phyloP scores from a whole-genome alignment of 2,329 filamentous ascomycete species.

The Fusarium circinatum region DNA sequence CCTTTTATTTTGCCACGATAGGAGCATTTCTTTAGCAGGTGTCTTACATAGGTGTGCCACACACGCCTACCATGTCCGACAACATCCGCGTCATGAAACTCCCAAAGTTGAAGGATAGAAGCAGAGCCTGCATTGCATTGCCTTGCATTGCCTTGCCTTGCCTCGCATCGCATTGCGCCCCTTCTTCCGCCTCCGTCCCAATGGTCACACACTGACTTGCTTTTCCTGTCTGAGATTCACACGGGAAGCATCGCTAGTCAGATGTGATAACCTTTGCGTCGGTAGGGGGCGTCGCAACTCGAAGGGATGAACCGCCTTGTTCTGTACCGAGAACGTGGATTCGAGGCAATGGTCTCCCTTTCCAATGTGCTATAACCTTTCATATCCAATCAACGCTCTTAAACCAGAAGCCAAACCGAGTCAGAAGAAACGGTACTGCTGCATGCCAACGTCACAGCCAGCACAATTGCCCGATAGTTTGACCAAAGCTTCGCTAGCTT shows the following conservation, averaged over 20 bases:
- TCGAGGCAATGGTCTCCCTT: constrained; percentile 17
- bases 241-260: constrained; percentile 35
- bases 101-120: neutral
- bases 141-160: neutral
- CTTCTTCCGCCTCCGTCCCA: neutral
- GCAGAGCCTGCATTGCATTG: neutral
- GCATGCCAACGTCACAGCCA: constrained; percentile 21
- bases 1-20: constrained; percentile 26
- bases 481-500: constrained; percentile 29
- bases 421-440: constrained; percentile 13
- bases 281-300: constrained; percentile 15
- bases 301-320: constrained; percentile 7
- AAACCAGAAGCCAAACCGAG: neutral
- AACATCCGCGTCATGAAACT: constrained; percentile 41
- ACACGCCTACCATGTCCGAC: constrained; percentile 33
- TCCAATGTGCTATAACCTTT: neutral
- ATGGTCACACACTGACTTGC: constrained; percentile 10
- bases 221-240: constrained; percentile 34
- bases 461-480: constrained; percentile 27
- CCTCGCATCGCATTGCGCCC: neutral
- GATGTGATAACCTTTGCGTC: constrained; percentile 27
- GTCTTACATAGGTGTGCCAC: constrained; percentile 40
- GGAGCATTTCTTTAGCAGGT: constrained; percentile 21
- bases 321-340: constrained; percentile 8
- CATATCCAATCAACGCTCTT: constrained; percentile 18